Base-by-base conservation (phyloP, 768 basidiomycete species). In the Guyanaporus albipodus region DNA sequence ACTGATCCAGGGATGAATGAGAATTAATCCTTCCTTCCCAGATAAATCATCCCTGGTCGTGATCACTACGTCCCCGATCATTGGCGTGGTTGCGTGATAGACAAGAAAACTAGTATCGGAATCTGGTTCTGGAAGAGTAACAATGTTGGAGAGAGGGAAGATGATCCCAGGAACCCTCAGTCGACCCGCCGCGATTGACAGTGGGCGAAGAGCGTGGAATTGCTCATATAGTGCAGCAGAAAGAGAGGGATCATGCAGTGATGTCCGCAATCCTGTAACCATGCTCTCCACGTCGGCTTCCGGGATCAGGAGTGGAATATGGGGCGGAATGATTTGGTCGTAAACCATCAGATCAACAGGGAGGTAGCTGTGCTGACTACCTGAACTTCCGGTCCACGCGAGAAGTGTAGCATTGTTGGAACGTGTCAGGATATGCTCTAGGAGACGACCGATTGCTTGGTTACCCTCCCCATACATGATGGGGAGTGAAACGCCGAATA, bases 1-100 rank as follows among this genome's bases (percentile, higher is more conserved):
- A n/a, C 31, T 6, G 31, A 32, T 32, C 31, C 54, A 56, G 4
- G 53, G 52, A 32, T 56, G 48, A 9, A 56, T 17, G 11, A 56
- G 48, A 14, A 12, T 11, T 4, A 53, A 22, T 10, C 14, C 32
- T 4, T 44, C 11, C 44, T 10, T 43, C 12, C 6, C 17, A 0
- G 23, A 26, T 2, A 54, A n/a, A 17, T 50, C 7, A 10, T 27
- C 39, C 9, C 2, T 32, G 4, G 53, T 53, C 39, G 35, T 21
- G 31, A 54, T 49, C 22, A 37, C 40, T 7, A 55, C 8, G 1
- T 40, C 47, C 0, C 47, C 46, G 2, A 55, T 8, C 6, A 9
- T 15, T 9, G 12, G 8, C 2, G 44, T 31, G 8, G 35, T 35
- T 9, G 26, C 40, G 32, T 21, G 35, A 29, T 52, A 54, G 3